These are phyloP conservation scores for Pulveroboletus frians DNA, from an alignment of 768 basidiomycete genomes.

Conservation along the genomic window DNA sequence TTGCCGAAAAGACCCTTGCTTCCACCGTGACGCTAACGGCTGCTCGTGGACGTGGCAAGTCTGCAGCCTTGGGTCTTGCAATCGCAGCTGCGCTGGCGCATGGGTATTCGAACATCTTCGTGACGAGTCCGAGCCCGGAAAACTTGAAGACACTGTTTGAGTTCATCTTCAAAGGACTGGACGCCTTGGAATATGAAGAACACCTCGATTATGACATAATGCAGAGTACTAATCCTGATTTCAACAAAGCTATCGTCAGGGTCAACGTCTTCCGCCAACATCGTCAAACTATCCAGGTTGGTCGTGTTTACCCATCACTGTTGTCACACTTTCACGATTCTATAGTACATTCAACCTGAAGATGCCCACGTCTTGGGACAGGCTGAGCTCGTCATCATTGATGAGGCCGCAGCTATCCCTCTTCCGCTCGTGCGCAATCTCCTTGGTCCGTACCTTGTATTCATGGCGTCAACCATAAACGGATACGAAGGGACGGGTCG, in stretches of 20 bases:
- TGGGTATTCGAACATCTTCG: conserved; percentile 96
- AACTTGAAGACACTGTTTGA: conserved; percentile 98
- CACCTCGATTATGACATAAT: conserved; percentile 96
- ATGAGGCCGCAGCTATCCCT: conserved; percentile 97
- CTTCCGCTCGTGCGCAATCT: conserved; percentile 93
- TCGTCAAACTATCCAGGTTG: conserved; percentile 92
- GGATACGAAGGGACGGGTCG: conserved; percentile 99
- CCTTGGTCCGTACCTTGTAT: conserved; percentile 93
- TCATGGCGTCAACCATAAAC: conserved; percentile 99
- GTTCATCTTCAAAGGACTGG: conserved; percentile 95
- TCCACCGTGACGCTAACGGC: conserved; percentile 96
- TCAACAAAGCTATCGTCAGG: conserved; percentile 90
- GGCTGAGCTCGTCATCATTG: conserved; percentile 95
- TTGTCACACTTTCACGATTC: conserved; percentile 2
- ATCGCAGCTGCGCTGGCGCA: conserved; percentile 90
- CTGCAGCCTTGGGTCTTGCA: conserved; percentile 91
- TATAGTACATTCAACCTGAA: conserved; percentile 96
- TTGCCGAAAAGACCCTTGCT: conserved; percentile 87
- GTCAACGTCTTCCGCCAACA: conserved; percentile 93
- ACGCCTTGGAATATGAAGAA: conserved; percentile 92
- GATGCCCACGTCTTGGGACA: conserved; percentile 97
- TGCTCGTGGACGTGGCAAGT: conserved; percentile 92
- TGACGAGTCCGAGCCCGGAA: conserved; percentile 95
- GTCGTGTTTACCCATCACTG: conserved; percentile 11
- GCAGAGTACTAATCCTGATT: conserved; percentile 91